Evolutionary conservation across 192 early-diverging fungal species (phyloP).

Genomic region (Spinellus fusiger): DNA sequence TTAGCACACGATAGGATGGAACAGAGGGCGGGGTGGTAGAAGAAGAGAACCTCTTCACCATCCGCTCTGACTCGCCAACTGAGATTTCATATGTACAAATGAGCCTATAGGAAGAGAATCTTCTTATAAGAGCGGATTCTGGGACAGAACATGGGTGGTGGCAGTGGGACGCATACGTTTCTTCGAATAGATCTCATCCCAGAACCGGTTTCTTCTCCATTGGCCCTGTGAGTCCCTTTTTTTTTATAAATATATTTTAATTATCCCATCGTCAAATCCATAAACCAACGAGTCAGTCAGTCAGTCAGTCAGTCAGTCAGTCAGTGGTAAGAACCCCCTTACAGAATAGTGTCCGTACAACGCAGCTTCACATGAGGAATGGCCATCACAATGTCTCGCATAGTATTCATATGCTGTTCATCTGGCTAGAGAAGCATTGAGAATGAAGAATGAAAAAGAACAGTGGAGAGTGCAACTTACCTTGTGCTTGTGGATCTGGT

Average conservation of each 20-base stretch:
- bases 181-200: not conserved
- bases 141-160: not conserved
- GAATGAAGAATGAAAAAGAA: not conserved
- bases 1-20: not conserved
- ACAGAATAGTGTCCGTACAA: not conserved
- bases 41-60: not conserved
- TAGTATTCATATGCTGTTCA: not conserved
- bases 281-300: not conserved
- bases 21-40: not conserved
- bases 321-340: not conserved
- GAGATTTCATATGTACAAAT: not conserved
- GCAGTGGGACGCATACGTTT: not conserved
- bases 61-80: not conserved
- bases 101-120: not conserved
- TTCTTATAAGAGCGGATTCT: not conserved
- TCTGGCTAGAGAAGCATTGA: not conserved
- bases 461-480: too few species aligned
- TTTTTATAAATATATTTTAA: not conserved
- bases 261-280: not conserved
- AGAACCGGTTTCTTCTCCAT: not conserved
- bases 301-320: not conserved
- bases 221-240: not conserved
- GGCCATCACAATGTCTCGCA: not conserved
- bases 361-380: constrained; percentile 5
- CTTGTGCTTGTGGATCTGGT: not conserved